phyloP scores from a whole-genome alignment of 805 yeast species.

The Ogataea minuta region DNA sequence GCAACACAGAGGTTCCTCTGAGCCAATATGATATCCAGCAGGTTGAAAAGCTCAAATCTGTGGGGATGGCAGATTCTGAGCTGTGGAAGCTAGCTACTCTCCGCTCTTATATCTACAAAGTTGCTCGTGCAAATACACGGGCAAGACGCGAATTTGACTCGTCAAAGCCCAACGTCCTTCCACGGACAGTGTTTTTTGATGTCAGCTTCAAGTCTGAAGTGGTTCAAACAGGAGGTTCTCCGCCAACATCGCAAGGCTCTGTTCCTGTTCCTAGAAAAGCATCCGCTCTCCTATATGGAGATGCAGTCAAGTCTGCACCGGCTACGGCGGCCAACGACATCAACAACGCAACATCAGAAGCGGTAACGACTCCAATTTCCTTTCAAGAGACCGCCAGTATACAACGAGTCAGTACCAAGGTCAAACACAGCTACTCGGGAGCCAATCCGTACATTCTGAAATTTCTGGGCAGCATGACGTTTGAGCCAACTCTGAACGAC shows the following conservation, averaged over 20 bases:
- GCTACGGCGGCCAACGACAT: slow-evolving; percentile 18
- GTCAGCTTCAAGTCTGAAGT: slow-evolving; percentile 30
- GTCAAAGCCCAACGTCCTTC: slow-evolving; percentile 38
- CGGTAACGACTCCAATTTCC: slow-evolving; percentile 21
- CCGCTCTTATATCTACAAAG: slow-evolving; percentile 63
- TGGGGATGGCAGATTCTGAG: slow-evolving; percentile 73
- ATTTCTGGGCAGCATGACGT: slow-evolving; percentile 50
- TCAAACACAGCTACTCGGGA: slow-evolving; percentile 63
- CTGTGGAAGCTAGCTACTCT: slow-evolving; percentile 80
- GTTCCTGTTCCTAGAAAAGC: slow-evolving; percentile 9
- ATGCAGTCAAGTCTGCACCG: slow-evolving; percentile 21
- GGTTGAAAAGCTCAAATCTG: slow-evolving; percentile 64
- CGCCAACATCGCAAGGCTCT: slow-evolving; percentile 1
- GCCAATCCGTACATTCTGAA: slow-evolving; percentile 58
- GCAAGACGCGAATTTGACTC: slow-evolving; percentile 10
- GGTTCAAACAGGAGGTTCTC: slow-evolving; percentile 10
- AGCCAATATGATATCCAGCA: slow-evolving; percentile 69
- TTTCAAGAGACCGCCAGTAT: slow-evolving; percentile 27
- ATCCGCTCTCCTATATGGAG: slow-evolving; percentile 21
- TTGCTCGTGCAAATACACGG: slow-evolving; percentile 44
- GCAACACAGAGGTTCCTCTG: slow-evolving; percentile 47
- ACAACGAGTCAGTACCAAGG: slow-evolving; percentile 27
- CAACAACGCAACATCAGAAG: slow-evolving; percentile 25
- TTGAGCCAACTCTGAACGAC: slow-evolving; percentile 57
- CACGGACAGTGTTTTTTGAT: slow-evolving; percentile 54